phyloP scores from a whole-genome alignment of 148 eudicot genomes.

The Bassia scoparia region DNA sequence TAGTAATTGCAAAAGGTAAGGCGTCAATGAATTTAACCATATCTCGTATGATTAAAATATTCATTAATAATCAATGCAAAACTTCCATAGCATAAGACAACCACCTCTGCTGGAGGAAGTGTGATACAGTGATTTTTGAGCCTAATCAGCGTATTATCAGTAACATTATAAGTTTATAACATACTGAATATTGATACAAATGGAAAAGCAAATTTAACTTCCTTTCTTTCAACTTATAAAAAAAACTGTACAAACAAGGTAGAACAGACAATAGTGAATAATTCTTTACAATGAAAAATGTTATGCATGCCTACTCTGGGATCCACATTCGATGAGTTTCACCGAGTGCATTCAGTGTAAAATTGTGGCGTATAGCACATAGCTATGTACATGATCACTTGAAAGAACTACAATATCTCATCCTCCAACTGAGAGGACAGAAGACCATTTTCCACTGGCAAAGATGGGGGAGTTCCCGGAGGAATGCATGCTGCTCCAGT shows the following conservation, averaged over 20 bases:
- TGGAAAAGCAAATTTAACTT: neutral
- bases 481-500: conserved; percentile 88
- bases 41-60: no score
- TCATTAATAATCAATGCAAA: no score
- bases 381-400: conserved; percentile 16
- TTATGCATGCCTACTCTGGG: neutral
- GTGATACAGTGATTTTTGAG: no score
- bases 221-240: neutral
- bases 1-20: no score
- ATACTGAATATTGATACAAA: neutral
- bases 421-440: conserved; percentile 68
- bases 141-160: no score
- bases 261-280: neutral
- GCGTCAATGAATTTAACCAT: no score
- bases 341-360: neutral
- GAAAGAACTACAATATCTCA: conserved; percentile 43
- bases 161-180: no score
- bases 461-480: conserved; percentile 91
- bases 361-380: conserved; percentile 1
- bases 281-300: conserved; percentile 18
- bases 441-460: conserved; percentile 50
- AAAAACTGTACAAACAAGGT: conserved; percentile 1
- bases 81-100: no score
- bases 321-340: neutral
- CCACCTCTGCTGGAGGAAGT: no score